Percentiles rank a stretch among this genome's conserved stretches.
Evolutionary conservation across 1,284 basidiomycete genomes (phyloP).

Genomic region (Pseudozyma sp.): DNA sequence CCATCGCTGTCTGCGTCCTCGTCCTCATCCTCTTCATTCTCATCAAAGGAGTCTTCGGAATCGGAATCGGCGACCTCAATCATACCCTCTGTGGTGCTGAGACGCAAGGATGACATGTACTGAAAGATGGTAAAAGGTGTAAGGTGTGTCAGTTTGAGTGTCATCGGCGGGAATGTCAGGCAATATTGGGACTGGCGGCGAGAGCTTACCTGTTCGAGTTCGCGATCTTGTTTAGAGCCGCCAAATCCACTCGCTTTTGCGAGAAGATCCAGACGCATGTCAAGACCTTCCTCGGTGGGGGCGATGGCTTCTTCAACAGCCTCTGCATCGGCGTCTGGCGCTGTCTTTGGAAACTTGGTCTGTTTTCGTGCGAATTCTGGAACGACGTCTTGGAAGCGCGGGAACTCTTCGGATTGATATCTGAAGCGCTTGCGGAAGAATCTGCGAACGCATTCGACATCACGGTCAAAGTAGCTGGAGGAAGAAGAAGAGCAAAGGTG

Average conservation of each 20-base stretch:
- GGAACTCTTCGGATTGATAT: constrained; percentile 90
- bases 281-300: constrained; percentile 3
- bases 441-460: constrained; percentile 93
- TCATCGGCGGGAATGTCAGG: no score
- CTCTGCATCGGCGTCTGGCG: constrained; percentile 5
- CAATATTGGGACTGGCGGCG: no score
- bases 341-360: constrained; percentile 32
- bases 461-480: constrained; percentile 94
- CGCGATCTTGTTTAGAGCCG: constrained; percentile 49
- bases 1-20: constrained; percentile 5
- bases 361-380: constrained; percentile 33
- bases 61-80: constrained; percentile 36
- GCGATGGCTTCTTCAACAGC: constrained; percentile 6
- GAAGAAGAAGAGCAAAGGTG: not conserved
- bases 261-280: constrained; percentile 56
- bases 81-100: constrained; percentile 45
- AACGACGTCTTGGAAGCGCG: constrained; percentile 70
- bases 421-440: constrained; percentile 93
- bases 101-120: constrained; percentile 50
- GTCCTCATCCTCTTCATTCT: constrained; percentile 11
- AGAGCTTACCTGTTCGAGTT: constrained; percentile 48
- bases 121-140: constrained; percentile 2
- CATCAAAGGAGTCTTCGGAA: constrained; percentile 5
- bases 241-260: constrained; percentile 64
- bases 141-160: no score